A percentile compares a stretch with the other conserved stretches of the same genome.
These are phyloP conservation scores for Fomitopsis pulvina DNA, from an alignment of 768 basidiomycete species.

Conservation along the genomic window DNA sequence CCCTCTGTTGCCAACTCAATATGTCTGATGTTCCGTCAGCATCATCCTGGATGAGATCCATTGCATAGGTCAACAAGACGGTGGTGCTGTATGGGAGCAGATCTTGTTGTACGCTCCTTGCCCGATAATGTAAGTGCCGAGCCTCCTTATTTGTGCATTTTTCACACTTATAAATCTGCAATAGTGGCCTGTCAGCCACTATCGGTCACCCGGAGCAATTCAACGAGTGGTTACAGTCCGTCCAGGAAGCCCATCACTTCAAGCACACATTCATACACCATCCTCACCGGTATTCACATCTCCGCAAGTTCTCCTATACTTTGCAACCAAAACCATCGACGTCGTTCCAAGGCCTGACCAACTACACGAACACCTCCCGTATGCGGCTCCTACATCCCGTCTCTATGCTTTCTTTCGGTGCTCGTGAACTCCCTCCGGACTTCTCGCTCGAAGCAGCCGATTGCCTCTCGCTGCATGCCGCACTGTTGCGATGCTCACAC, in stretches of 20 bases:
- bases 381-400: slow-evolving; percentile 60
- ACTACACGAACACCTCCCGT: slow-evolving; percentile 32
- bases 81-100: slow-evolving; percentile 69
- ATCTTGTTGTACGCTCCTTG: slow-evolving; percentile 66
- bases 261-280: slow-evolving; percentile 55
- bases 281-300: slow-evolving; percentile 65
- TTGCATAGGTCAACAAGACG: slow-evolving; percentile 63
- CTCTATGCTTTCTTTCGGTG: slow-evolving; percentile 48
- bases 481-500: slow-evolving; percentile 25
- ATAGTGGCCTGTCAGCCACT: slow-evolving; percentile 65
- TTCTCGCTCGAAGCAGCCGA: slow-evolving; percentile 58
- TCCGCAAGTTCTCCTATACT: slow-evolving; percentile 60
- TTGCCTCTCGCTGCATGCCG: slow-evolving; percentile 43
- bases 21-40: slow-evolving; percentile 24
- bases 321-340: slow-evolving; percentile 19
- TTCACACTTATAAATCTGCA: slow-evolving; percentile 2
- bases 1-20: slow-evolving; percentile 2
- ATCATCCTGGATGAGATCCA: slow-evolving; percentile 67
- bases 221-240: slow-evolving; percentile 56
- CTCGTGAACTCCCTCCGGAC: slow-evolving; percentile 48
- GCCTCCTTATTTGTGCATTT: background rate
- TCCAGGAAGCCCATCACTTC: slow-evolving; percentile 54
- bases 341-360: slow-evolving; percentile 32
- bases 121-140: slow-evolving; percentile 53
- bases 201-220: slow-evolving; percentile 60